Base-by-base conservation (phyloP, 352 stramenopile species). In the Phytophthora boehmeriae region DNA sequence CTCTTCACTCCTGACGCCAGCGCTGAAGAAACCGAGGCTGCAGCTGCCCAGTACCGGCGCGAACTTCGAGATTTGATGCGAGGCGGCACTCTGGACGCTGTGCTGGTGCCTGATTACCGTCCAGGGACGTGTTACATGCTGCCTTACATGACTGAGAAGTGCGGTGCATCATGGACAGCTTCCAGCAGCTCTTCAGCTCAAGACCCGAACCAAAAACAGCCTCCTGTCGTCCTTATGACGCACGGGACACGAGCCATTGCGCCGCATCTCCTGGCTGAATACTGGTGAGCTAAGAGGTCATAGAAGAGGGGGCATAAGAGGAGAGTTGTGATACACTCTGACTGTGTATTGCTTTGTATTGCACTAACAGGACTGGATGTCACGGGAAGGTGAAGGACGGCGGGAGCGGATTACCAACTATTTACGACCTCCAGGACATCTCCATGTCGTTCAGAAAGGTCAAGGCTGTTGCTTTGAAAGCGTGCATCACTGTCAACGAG, bases 231-330 rank as follows among this genome's bases (percentile, higher is more conserved):
- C 20, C 66, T 90, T 19, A 78, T 93, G 73, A 93, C 85, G n/a
- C 85, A 94, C 47, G 78, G 73, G 0, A 96, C 87, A 13, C 75
- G 84, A 60, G 83, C 87, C 22, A 80, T 96, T 14, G 80, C 68
- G 1, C 80, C 87, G 10, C 83, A 89, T 63, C 50, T 92, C 1
- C 68, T 96, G 11, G 53, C 75, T 5, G 87, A 96, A 50, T 91
- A 91, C 59, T 92, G 83, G 84, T 91, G 32, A 47, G 60, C 14
- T 39, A 14, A n/a, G 34, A 13, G 34, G 34, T 11, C 11, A 17
- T 11, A 22, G n/a, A 25, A 38, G 35, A 9, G 27, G 3, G 25
- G 25, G 44, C 22, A 8, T 8, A 14, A n/a, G 23, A 25, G 25
- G 14, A 17, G 14, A 4, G 5, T 39, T 30, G 11, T 35, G 30